A percentile compares a stretch with the other conserved stretches of the same genome.
Evolutionary conservation across 148 eudicot genomes (phyloP).

Genomic region (Silene uniflora): DNA sequence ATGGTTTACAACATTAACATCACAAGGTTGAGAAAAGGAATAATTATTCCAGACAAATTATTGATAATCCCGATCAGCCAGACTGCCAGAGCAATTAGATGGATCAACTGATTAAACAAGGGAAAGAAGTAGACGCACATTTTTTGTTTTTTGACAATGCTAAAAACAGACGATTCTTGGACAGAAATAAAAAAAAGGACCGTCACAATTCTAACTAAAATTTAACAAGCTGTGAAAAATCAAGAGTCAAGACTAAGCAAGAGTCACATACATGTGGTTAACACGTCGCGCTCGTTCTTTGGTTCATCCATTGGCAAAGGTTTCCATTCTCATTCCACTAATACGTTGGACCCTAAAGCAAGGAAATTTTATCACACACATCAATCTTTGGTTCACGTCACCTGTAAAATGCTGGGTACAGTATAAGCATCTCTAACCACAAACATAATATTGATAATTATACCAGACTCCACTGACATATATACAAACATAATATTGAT

Average conservation of each 20-base stretch:
- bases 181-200: not conserved
- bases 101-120: conserved; percentile 5
- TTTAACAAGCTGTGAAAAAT: not conserved
- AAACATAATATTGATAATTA: conserved; percentile 18
- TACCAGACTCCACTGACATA: conserved; percentile 10
- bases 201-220: not conserved
- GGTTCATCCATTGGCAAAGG: conserved; percentile 20
- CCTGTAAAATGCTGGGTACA: conserved; percentile 14
- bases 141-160: not conserved
- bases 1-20: not conserved
- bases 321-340: conserved; percentile 23
- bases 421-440: conserved; percentile 25
- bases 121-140: not conserved
- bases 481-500: conserved; percentile 15
- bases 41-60: conserved; percentile 11
- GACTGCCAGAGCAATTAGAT: conserved; percentile 16
- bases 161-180: conserved; percentile 1
- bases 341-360: conserved; percentile 23
- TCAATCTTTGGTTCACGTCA: conserved; percentile 21
- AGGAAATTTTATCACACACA: conserved; percentile 19
- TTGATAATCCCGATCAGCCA: conserved; percentile 3
- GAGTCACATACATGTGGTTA: conserved; percentile 12
- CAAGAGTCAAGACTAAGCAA: conserved; percentile 10
- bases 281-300: conserved; percentile 12
- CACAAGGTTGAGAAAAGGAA: not conserved